These are phyloP conservation scores for Colletotrichum aenigma DNA, from an alignment of 2,329 filamentous ascomycete genomes.

Conservation along the genomic window DNA sequence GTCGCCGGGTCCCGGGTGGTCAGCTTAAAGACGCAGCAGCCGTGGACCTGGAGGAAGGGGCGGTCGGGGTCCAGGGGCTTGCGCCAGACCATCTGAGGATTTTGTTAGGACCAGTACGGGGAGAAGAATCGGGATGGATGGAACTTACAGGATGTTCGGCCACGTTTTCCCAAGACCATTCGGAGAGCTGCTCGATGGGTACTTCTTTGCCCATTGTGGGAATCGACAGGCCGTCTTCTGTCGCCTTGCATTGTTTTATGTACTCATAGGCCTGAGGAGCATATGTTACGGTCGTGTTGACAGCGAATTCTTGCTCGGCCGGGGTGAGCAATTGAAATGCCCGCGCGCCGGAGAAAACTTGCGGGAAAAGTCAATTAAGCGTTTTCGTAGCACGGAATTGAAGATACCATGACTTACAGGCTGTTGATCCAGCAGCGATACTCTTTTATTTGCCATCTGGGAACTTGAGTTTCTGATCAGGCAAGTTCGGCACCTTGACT, in stretches of 20 bases:
- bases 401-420: background rate
- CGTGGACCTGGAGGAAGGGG: background rate
- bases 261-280: background rate
- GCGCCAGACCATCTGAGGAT: background rate
- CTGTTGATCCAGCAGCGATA: background rate
- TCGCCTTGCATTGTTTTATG: background rate
- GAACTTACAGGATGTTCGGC: background rate
- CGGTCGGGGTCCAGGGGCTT: background rate
- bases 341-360: background rate
- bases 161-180: background rate
- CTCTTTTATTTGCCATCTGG: background rate
- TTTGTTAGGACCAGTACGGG: background rate
- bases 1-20: background rate
- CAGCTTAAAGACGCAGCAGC: background rate
- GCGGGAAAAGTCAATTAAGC: fast-evolving
- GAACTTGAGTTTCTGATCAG: background rate
- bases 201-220: background rate
- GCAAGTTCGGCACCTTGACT: background rate
- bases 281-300: background rate
- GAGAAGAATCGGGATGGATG: background rate
- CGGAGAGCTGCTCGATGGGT: background rate
- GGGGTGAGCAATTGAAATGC: background rate
- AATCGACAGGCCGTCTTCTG: background rate
- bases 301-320: background rate
- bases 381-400: background rate